Percentiles rank a stretch among this genome's conserved stretches.
These are phyloP conservation scores for Colletotrichum orbiculare DNA, from an alignment of 2,329 filamentous ascomycete genomes.

Conservation along the genomic window DNA sequence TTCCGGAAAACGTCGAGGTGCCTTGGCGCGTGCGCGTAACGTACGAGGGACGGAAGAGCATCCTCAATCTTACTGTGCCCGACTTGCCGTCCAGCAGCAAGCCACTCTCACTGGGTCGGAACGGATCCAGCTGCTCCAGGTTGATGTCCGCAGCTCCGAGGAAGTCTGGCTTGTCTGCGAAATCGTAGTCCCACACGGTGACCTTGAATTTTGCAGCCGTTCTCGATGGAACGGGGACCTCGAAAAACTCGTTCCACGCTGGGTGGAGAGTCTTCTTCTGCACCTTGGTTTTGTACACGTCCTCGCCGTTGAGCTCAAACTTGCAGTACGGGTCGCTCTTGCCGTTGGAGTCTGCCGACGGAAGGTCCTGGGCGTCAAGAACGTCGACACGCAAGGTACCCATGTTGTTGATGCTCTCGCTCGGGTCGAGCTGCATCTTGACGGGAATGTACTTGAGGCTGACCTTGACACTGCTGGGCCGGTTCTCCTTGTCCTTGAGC, in stretches of 20 bases:
- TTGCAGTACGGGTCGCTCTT: slow-evolving; percentile 98
- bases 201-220: slow-evolving; percentile 86
- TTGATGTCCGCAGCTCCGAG: slow-evolving; percentile 83
- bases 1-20: slow-evolving; percentile 91
- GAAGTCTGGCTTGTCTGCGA: slow-evolving; percentile 93
- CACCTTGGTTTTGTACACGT: slow-evolving; percentile 93
- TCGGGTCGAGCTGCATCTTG: slow-evolving; percentile 92
- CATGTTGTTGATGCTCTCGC: slow-evolving; percentile 99
- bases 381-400: slow-evolving; percentile 94
- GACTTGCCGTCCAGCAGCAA: slow-evolving; percentile 89
- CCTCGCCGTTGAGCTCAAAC: slow-evolving; percentile 88
- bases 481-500: slow-evolving; percentile 82
- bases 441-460: slow-evolving; percentile 95
- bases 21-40: slow-evolving; percentile 88
- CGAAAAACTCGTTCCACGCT: slow-evolving; percentile 96
- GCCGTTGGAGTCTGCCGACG: slow-evolving; percentile 93
- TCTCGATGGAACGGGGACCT: slow-evolving; percentile 82
- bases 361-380: slow-evolving; percentile 86
- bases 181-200: slow-evolving; percentile 95
- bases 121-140: slow-evolving; percentile 84
- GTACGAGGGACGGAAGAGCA: slow-evolving; percentile 94
- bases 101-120: slow-evolving; percentile 79
- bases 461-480: slow-evolving; percentile 83
- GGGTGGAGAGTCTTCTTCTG: slow-evolving; percentile 98
- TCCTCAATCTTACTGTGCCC: slow-evolving; percentile 81